A percentile compares a stretch with the other conserved stretches of the same genome.
phyloP scores from a whole-genome alignment of 768 basidiomycete genomes.

The Tricholoma furcatifolium region DNA sequence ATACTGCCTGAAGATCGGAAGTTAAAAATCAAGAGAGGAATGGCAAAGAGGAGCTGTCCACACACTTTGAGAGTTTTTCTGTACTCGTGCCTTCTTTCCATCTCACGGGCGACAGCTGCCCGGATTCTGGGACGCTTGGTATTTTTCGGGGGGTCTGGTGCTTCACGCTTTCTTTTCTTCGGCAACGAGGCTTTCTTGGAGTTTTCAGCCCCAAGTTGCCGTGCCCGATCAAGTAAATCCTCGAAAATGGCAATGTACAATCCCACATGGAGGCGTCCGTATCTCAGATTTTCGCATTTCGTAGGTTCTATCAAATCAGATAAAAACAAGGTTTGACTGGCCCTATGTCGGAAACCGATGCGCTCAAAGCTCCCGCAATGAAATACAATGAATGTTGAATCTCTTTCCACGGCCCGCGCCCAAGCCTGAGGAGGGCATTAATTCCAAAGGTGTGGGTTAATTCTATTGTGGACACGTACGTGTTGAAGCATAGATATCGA shows the following conservation, averaged over 20 bases:
- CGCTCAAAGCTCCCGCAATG: slow-evolving; percentile 14
- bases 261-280: slow-evolving; percentile 15
- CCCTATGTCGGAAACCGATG: slow-evolving; percentile 15
- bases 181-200: too few relatives aligned
- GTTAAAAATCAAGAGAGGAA: too few relatives aligned
- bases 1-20: too few relatives aligned
- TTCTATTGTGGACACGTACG: background rate
- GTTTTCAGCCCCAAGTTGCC: too few relatives aligned
- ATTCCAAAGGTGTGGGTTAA: background rate
- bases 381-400: slow-evolving; percentile 14
- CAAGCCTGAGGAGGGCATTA: slow-evolving; percentile 9
- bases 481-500: background rate
- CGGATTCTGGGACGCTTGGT: background rate
- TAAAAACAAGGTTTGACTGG: slow-evolving; percentile 12
- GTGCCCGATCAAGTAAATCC: slow-evolving; percentile 9
- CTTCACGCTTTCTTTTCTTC: too few relatives aligned
- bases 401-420: slow-evolving; percentile 7
- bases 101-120: background rate
- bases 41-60: background rate
- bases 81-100: too few relatives aligned
- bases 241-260: slow-evolving; percentile 6
- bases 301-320: slow-evolving; percentile 12
- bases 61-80: too few relatives aligned
- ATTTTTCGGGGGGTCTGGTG: too few relatives aligned
- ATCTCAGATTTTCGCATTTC: slow-evolving; percentile 5